phyloP scores from a whole-genome alignment of 805 yeast genomes.

The Candida pseudofarinosa region DNA sequence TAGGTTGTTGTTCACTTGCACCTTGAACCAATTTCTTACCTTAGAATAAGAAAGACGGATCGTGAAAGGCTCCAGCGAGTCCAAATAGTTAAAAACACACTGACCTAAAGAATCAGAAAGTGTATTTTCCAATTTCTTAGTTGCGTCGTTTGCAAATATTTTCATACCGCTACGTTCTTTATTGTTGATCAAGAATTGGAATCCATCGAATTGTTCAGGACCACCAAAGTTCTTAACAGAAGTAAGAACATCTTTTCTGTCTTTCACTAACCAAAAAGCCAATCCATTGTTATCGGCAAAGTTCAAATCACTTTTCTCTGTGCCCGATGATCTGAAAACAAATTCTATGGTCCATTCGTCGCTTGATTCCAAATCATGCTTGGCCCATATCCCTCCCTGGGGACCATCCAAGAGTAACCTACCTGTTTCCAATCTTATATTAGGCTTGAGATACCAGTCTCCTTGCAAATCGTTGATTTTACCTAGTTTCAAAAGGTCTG shows the following conservation, averaged over 20 bases:
- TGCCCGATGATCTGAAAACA: slow-evolving; percentile 60
- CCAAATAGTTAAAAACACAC: slow-evolving; percentile 58
- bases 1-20: slow-evolving; percentile 69
- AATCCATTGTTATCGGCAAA: slow-evolving; percentile 47
- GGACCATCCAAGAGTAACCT: slow-evolving; percentile 15
- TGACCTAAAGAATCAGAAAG: slow-evolving; percentile 44
- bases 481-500: slow-evolving; percentile 27
- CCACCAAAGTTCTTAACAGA: slow-evolving; percentile 42
- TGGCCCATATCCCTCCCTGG: slow-evolving; percentile 20
- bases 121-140: slow-evolving; percentile 27
- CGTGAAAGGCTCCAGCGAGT: slow-evolving; percentile 67
- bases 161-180: slow-evolving; percentile 48
- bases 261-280: slow-evolving; percentile 51
- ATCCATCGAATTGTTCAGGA: slow-evolving; percentile 57
- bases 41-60: slow-evolving; percentile 59
- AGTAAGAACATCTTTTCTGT: slow-evolving; percentile 7
- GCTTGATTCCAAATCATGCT: slow-evolving; percentile 10
- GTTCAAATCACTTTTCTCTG: slow-evolving; percentile 17
- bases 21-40: slow-evolving; percentile 44
- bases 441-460: slow-evolving; percentile 45
- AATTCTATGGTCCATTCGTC: slow-evolving; percentile 56
- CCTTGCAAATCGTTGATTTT: slow-evolving; percentile 18
- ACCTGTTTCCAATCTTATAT: slow-evolving; percentile 87
- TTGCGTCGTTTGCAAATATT: slow-evolving; percentile 59
- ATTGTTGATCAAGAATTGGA: slow-evolving; percentile 56